A percentile compares a stretch with the other conserved stretches of the same genome.
Evolutionary conservation across 208 protist species (phyloP).

Genomic region (Trypanosoma boissoni): DNA sequence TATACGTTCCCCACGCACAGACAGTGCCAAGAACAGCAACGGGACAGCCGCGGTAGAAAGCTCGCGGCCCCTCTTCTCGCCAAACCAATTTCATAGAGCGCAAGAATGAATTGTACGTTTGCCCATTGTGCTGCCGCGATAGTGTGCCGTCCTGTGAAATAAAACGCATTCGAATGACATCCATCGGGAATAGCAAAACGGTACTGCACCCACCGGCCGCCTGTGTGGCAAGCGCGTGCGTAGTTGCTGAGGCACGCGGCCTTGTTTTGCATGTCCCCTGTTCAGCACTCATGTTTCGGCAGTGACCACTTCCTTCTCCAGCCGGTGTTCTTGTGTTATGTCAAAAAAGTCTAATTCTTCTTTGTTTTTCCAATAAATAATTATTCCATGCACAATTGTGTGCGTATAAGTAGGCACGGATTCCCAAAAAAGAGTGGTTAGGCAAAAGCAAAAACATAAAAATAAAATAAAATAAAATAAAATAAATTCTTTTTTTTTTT

Average conservation of each 20-base stretch:
- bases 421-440: no score
- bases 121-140: conserved; percentile 70
- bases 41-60: conserved; percentile 71
- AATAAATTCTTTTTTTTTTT: no score
- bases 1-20: conserved; percentile 80
- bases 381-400: no score
- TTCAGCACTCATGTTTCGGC: background rate
- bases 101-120: conserved; percentile 47
- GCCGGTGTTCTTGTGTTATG: no score
- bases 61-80: conserved; percentile 50
- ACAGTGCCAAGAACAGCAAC: conserved; percentile 59
- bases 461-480: no score
- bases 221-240: conserved; percentile 63
- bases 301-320: background rate
- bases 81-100: conserved; percentile 36
- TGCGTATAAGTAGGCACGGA: no score
- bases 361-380: no score
- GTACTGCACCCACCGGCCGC: conserved; percentile 52
- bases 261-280: background rate
- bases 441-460: no score
- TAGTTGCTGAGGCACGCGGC: background rate
- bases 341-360: no score
- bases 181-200: conserved; percentile 79
- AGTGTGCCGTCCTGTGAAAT: conserved; percentile 83
- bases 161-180: conserved; percentile 85